phyloP scores from a whole-genome alignment of 164 flowering plant genomes.

The Saururus chinensis region DNA sequence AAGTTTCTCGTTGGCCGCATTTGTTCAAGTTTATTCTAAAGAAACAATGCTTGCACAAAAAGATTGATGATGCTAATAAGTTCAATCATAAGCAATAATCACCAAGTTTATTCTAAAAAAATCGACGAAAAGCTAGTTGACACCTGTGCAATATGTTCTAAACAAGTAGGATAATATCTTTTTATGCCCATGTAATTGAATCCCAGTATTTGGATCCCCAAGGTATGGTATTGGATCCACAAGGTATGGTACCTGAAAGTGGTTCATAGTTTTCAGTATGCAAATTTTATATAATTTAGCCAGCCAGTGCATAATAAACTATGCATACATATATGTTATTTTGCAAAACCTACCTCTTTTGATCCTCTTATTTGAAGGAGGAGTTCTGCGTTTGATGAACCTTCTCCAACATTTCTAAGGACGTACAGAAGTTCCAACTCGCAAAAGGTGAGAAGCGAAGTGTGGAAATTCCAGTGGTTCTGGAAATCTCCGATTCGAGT shows the following conservation, averaged over 20 bases:
- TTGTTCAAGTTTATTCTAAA: too few species aligned
- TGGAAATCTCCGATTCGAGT: too few species aligned
- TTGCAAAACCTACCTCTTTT: conserved; percentile 28
- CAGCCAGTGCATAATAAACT: background rate
- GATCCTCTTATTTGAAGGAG: conserved; percentile 41
- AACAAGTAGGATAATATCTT: conserved; percentile 52
- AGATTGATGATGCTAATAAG: background rate
- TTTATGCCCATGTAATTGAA: conserved; percentile 37
- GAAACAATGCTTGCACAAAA: too few species aligned
- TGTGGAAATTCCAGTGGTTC: too few species aligned
- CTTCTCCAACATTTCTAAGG: conserved; percentile 60
- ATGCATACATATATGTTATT: background rate
- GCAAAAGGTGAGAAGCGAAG: too few species aligned
- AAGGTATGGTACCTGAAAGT: conserved; percentile 60
- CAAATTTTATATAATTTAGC: background rate
- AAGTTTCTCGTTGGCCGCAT: too few species aligned
- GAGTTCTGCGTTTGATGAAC: conserved; percentile 31
- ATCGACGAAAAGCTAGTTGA: background rate
- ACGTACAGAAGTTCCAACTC: conserved; percentile 75
- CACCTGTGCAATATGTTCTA: conserved; percentile 27
- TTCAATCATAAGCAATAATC: background rate
- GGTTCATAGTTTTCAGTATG: background rate
- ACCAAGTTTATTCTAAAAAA: too few species aligned
- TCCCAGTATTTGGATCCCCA: conserved; percentile 64
- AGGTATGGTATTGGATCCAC: too few species aligned